Conservation (phyloP, 495 filamentous ascomycete species). For the Friedmanniomyces endolithicus region DNA sequence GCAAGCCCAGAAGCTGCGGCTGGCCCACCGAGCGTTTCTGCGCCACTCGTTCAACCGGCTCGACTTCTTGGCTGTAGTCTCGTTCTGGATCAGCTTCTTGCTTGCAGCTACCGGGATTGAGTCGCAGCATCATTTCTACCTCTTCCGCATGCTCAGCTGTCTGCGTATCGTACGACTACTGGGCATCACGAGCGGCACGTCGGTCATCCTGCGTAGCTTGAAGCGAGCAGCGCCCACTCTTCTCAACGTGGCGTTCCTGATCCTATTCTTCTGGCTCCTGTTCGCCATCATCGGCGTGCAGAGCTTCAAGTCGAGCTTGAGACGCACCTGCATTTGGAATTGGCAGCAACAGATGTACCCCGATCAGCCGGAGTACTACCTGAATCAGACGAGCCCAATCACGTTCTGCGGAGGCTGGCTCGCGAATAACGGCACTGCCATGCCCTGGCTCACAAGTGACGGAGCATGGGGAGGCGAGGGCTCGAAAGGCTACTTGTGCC, state of each 20-base stretch:
- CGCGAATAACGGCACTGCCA: constrained; percentile 43
- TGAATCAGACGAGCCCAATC: constrained; percentile 41
- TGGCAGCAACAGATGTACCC: constrained; percentile 37
- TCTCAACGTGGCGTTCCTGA: constrained; percentile 89
- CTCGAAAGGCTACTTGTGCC: constrained; percentile 88
- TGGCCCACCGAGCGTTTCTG: constrained; percentile 85
- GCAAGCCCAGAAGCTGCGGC: constrained; percentile 68
- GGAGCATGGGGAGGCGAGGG: constrained; percentile 33
- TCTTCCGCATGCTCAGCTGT: constrained; percentile 94
- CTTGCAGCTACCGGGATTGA: constrained; percentile 59
- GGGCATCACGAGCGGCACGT: constrained; percentile 79
- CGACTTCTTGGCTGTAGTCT: constrained; percentile 91
- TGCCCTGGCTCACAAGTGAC: constrained; percentile 53
- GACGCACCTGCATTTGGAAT: constrained; percentile 74
- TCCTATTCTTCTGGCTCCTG: constrained; percentile 96
- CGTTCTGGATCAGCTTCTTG: constrained; percentile 82
- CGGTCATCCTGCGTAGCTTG: constrained; percentile 84
- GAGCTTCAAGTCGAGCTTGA: constrained; percentile 90
- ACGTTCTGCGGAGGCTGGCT: constrained; percentile 83
- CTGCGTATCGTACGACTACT: constrained; percentile 82
- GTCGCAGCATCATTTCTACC: constrained; percentile 54
- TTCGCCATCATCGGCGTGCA: constrained; percentile 96
- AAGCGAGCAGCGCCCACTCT: constrained; percentile 90
- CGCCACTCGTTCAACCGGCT: constrained; percentile 90
- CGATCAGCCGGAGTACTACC: constrained; percentile 22